Evolutionary conservation across 2,329 filamentous ascomycete genomes (phyloP).

Genomic region (Leptographium radiaticola): DNA sequence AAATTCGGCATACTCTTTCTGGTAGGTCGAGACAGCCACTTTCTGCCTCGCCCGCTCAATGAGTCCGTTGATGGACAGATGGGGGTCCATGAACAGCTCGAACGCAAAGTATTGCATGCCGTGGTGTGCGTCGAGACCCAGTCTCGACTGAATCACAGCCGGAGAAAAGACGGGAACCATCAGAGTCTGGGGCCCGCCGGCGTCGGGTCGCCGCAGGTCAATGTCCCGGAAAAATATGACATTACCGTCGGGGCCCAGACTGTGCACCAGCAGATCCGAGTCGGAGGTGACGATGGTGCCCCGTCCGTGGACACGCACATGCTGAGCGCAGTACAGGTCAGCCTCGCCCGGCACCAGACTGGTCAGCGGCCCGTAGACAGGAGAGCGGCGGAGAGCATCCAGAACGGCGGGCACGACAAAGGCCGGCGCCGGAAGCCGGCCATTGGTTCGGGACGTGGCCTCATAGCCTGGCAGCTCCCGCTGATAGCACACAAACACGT

Average conservation of each 20-base stretch:
- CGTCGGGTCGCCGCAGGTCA: constrained; percentile 16
- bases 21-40: constrained; percentile 5
- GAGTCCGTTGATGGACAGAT: constrained; percentile 13
- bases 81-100: constrained; percentile 17
- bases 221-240: constrained; percentile 60
- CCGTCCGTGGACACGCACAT: constrained; percentile 33
- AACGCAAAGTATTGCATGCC: constrained; percentile 18
- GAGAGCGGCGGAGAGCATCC: constrained; percentile 46
- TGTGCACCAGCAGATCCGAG: constrained; percentile 69
- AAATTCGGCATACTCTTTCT: constrained; percentile 16
- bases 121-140: constrained; percentile 13
- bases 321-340: constrained; percentile 63
- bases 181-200: neutral
- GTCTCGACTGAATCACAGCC: constrained; percentile 13
- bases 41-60: constrained; percentile 13
- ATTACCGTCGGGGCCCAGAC: constrained; percentile 46
- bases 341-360: constrained; percentile 71
- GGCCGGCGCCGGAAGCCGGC: constrained; percentile 30
- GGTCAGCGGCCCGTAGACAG: constrained; percentile 27
- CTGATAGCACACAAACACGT: constrained; percentile 25
- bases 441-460: constrained; percentile 7
- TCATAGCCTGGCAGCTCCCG: constrained; percentile 5
- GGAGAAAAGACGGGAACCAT: constrained; percentile 13
- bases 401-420: constrained; percentile 71
- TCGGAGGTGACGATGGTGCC: constrained; percentile 65